Evolutionary conservation across 1,139 yeast species (phyloP).

Genomic region (Pneumocystis wakefieldiae): DNA sequence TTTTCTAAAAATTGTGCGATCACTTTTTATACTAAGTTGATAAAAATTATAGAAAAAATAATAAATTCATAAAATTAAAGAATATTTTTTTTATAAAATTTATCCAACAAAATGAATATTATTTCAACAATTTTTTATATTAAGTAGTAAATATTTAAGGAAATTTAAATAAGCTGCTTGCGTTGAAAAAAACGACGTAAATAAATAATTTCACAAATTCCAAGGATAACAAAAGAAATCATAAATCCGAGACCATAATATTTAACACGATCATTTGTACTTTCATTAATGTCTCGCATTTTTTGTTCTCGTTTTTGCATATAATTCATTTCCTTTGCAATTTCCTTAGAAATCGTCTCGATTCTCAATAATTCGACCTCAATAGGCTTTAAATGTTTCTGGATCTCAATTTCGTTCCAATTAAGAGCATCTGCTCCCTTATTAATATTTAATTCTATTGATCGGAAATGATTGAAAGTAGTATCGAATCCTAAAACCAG

Average conservation of each 20-base stretch:
- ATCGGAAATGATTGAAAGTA: conserved; percentile 22
- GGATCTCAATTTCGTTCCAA: conserved; percentile 89
- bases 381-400: conserved; percentile 81
- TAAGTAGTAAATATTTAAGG: background rate
- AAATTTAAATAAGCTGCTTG: conserved; percentile 10
- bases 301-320: conserved; percentile 76
- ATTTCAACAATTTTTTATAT: background rate
- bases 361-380: conserved; percentile 76
- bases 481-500: conserved; percentile 1
- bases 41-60: background rate
- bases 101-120: background rate
- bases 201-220: conserved; percentile 47
- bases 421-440: conserved; percentile 95
- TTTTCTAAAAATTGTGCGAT: background rate
- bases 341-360: conserved; percentile 70
- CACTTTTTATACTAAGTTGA: background rate
- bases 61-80: background rate
- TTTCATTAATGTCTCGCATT: conserved; percentile 91
- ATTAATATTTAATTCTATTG: conserved; percentile 79
- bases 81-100: background rate
- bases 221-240: conserved; percentile 56
- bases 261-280: conserved; percentile 69
- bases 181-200: conserved; percentile 13
- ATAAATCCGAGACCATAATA: conserved; percentile 63
- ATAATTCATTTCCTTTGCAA: conserved; percentile 62